Percentiles rank a stretch among this genome's conserved stretches.
Conservation (phyloP, 2,329 filamentous ascomycete genomes). For the Cordyceps javanica region DNA sequence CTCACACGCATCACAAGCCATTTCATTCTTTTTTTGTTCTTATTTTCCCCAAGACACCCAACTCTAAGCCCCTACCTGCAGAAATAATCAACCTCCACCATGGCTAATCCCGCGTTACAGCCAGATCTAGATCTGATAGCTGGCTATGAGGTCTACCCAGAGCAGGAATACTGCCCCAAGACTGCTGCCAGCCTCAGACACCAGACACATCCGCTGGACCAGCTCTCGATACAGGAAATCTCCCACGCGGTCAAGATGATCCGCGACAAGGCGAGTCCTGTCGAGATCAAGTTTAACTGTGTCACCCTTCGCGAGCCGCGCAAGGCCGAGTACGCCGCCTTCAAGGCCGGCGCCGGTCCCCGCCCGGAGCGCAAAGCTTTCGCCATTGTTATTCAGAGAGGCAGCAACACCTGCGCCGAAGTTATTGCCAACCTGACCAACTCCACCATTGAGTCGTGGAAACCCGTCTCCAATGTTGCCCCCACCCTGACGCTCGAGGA, state of each 20-base stretch:
- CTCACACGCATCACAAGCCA: neutral
- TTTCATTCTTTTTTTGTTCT: neutral
- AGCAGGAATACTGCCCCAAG: conserved; percentile 34
- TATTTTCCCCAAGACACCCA: neutral
- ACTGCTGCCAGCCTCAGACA: conserved; percentile 29
- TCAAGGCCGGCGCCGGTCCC: conserved; percentile 42
- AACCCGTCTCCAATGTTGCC: conserved; percentile 39
- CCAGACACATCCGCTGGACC: conserved; percentile 38
- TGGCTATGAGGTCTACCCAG: conserved; percentile 37
- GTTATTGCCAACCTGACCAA: conserved; percentile 43
- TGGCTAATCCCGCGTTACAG: conserved; percentile 17
- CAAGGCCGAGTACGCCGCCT: conserved; percentile 58
- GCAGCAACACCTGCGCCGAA: conserved; percentile 37
- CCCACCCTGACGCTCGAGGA: conserved; percentile 70
- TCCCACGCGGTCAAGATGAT: conserved; percentile 43
- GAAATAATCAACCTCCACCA: conserved; percentile 11
- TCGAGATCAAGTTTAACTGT: conserved; percentile 47
- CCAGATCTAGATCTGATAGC: conserved; percentile 37
- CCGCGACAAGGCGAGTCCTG: conserved; percentile 29
- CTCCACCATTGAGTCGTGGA: conserved; percentile 36
- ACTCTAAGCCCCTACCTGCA: neutral
- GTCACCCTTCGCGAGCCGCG: conserved; percentile 60
- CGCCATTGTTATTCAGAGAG: conserved; percentile 40
- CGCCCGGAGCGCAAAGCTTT: conserved; percentile 45
- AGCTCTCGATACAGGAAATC: conserved; percentile 50